Evolutionary conservation across 139 green algal species (phyloP), one percentile per base, ranked within the genome.

Genomic region (Coccomyxa sp.): DNA sequence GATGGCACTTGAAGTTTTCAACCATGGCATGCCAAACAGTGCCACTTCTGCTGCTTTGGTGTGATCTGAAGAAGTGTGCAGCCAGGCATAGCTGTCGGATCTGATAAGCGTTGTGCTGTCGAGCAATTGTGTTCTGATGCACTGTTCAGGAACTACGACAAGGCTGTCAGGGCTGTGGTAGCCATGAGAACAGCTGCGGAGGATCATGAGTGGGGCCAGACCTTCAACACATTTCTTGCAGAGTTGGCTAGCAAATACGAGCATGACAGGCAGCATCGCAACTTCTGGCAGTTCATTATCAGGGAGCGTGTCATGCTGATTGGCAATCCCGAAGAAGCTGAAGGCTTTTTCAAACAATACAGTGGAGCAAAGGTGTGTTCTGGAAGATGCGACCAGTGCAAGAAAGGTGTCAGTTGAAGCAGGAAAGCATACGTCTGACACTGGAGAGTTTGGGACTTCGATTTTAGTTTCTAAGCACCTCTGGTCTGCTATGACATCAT

Each of bases 281-380:
- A 45, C 59, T 59, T 66, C 60, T 83, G 80, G 80, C 27, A 59
- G 63, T 25, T 80, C 18, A 23, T 83, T 21, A 31, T 79, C 25
- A 31, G 14, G 25, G 27, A 51, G 32, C 31, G 57, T 0, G 45
- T 83, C 15, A 89, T 38, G 28, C 63, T 89, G 13, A 45, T 81
- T 31, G 67, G 80, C 79, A 85, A 81, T n/a, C 71, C 45, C 45
- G 81, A 79, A 63, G 81, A 85, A 23, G 81, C 81, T 16, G 68
- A n/a, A 25, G 13, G 80, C 63, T 83, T 83, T 12, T 30, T 83
- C 25, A n/a, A 31, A 58, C 80, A 76, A 31, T 10, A 59, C 51
- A 38, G n/a, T 32, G n/a, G 18, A 38, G 63, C 57, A 82, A 30
- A 63, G 79, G n/a, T 82, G 30, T 51, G 38, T 51, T 51, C 38